These are phyloP conservation scores for Didymella glomerata DNA, from an alignment of 2,329 filamentous ascomycete species.

Conservation along the genomic window DNA sequence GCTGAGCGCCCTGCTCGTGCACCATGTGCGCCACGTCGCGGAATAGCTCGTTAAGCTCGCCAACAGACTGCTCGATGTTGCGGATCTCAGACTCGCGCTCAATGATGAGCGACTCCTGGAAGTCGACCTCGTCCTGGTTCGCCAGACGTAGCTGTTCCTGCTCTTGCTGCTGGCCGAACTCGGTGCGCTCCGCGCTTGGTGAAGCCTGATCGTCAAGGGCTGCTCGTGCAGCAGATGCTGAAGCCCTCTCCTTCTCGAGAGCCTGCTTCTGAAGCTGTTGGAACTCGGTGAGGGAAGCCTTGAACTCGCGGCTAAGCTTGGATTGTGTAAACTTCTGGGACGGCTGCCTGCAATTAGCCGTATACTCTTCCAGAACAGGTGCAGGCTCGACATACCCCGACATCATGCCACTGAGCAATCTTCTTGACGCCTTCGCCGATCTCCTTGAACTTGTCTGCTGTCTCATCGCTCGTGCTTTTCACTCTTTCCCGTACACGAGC, in stretches of 20 bases:
- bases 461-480: conserved; percentile 85
- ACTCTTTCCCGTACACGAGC: conserved; percentile 90
- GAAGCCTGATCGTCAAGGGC: conserved; percentile 71
- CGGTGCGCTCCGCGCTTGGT: conserved; percentile 54
- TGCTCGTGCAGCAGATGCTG: conserved; percentile 80
- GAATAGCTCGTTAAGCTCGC: conserved; percentile 95
- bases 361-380: conserved; percentile 18
- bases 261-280: conserved; percentile 89
- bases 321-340: conserved; percentile 96
- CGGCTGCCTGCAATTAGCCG: conserved; percentile 64
- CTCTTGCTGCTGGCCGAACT: conserved; percentile 64
- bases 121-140: conserved; percentile 93
- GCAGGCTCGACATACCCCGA: conserved; percentile 71
- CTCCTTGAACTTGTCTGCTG: conserved; percentile 84
- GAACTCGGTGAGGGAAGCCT: conserved; percentile 87
- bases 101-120: conserved; percentile 93
- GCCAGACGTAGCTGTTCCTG: conserved; percentile 80
- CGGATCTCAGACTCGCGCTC: conserved; percentile 97
- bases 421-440: conserved; percentile 94
- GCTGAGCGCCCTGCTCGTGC: conserved; percentile 86
- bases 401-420: conserved; percentile 73
- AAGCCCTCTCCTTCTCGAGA: conserved; percentile 90
- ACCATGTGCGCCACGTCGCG: conserved; percentile 98
- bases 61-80: conserved; percentile 95
- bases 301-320: conserved; percentile 93